Conservation (phyloP, 768 basidiomycete genomes). For the Podaxis pistillaris region DNA sequence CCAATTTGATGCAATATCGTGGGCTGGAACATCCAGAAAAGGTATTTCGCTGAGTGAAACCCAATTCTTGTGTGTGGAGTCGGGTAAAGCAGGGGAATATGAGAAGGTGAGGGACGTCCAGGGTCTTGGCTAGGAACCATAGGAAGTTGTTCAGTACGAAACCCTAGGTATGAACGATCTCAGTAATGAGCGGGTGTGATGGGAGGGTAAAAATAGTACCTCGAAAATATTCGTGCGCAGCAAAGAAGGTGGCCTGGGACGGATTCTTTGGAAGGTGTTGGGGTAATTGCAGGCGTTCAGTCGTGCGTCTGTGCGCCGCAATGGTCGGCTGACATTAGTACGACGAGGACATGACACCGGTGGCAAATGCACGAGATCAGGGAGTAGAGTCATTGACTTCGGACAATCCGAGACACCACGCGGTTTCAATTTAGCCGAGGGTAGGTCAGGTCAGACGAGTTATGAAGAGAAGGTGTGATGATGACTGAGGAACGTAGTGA, state of each 20-base stretch:
- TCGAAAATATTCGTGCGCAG: background rate
- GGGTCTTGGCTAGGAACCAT: too few species aligned
- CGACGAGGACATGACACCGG: background rate
- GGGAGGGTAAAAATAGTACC: background rate
- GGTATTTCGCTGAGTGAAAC: background rate
- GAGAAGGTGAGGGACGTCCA: background rate
- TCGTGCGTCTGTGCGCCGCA: background rate
- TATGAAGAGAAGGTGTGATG: background rate
- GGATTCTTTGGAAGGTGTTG: background rate
- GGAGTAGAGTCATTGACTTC: background rate
- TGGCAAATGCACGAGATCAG: background rate
- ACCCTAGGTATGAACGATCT: background rate
- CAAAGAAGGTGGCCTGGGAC: background rate
- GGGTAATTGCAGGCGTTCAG: background rate
- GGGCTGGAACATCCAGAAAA: background rate
- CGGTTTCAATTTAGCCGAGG: background rate
- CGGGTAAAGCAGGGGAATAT: background rate
- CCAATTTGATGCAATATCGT: conserved; percentile 4
- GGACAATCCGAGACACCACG: background rate
- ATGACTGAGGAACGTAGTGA: background rate
- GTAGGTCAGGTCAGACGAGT: background rate
- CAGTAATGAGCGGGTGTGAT: background rate
- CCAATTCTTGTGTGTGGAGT: background rate
- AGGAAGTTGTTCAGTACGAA: background rate
- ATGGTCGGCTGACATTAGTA: background rate